phyloP scores from a whole-genome alignment of 352 stramenopile species.

The Thalassiosira livingstoniorum region DNA sequence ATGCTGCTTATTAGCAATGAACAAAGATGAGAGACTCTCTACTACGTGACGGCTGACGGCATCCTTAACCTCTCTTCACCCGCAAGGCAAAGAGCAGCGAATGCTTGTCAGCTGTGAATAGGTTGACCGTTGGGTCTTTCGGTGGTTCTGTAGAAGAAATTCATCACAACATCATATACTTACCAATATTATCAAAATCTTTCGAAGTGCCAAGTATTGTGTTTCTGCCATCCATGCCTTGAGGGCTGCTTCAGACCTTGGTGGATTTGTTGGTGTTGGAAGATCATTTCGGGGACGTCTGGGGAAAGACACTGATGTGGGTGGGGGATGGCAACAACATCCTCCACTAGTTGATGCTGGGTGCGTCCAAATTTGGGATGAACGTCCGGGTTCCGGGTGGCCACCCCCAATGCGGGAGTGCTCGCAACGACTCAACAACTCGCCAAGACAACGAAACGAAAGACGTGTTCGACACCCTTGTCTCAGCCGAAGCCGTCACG shows the following conservation, averaged over 20 bases:
- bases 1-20: too few relatives aligned
- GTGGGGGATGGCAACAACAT: constrained; percentile 98
- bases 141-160: too few relatives aligned
- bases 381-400: constrained; percentile 96
- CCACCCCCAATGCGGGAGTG: constrained; percentile 91
- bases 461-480: constrained; percentile 87
- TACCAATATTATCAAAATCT: too few relatives aligned
- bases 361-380: constrained; percentile 89
- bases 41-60: too few relatives aligned
- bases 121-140: too few relatives aligned
- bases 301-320: constrained; percentile 94
- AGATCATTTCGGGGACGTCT: constrained; percentile 85
- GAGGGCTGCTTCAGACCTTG: constrained; percentile 96
- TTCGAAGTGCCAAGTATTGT: constrained; percentile 89
- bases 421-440: constrained; percentile 90
- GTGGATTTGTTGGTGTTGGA: constrained; percentile 98
- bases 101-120: too few relatives aligned
- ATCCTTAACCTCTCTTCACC: too few relatives aligned
- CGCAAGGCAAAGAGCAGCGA: too few relatives aligned
- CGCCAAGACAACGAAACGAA: constrained; percentile 85
- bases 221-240: constrained; percentile 98
- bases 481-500: constrained; percentile 93
- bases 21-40: too few relatives aligned
- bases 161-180: too few relatives aligned
- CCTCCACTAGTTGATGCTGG: constrained; percentile 96